These are phyloP conservation scores for Kluyveromyces siamensis DNA, from an alignment of 805 yeast genomes.

Conservation along the genomic window DNA sequence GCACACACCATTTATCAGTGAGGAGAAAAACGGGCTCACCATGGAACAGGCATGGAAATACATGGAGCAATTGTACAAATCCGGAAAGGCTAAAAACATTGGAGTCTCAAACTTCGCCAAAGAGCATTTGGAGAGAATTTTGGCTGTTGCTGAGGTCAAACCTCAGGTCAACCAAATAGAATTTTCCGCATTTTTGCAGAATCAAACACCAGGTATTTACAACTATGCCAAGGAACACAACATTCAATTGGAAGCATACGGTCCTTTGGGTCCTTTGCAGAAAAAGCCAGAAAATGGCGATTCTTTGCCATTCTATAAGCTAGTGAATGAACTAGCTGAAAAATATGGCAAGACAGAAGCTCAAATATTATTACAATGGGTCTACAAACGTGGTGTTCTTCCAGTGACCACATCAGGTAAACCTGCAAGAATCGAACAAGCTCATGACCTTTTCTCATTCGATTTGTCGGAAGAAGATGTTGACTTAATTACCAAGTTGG, in stretches of 20 bases:
- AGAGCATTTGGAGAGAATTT: constrained; percentile 36
- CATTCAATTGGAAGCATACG: constrained; percentile 55
- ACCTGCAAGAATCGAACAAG: constrained; percentile 45
- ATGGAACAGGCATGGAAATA: constrained; percentile 44
- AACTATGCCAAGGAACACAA: constrained; percentile 40
- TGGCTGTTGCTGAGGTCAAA: constrained; percentile 30
- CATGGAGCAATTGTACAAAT: constrained; percentile 39
- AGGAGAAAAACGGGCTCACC: constrained; percentile 31
- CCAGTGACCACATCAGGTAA: constrained; percentile 72
- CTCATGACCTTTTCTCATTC: constrained; percentile 48
- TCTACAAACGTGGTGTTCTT: constrained; percentile 50
- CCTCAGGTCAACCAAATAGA: constrained; percentile 62
- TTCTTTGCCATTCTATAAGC: constrained; percentile 30
- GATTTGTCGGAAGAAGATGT: constrained; percentile 45
- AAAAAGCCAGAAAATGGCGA: constrained; percentile 31
- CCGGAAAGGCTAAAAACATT: constrained; percentile 47
- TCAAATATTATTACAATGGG: constrained; percentile 65
- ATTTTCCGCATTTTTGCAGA: constrained; percentile 57
- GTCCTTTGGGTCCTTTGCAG: constrained; percentile 57
- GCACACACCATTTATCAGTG: constrained; percentile 43
- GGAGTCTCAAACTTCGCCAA: constrained; percentile 55
- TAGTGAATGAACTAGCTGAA: constrained; percentile 35
- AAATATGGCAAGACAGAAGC: constrained; percentile 55
- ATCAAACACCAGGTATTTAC: constrained; percentile 50
- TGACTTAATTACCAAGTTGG: constrained; percentile 33